These are phyloP conservation scores for Calonectria pteridis DNA, from an alignment of 2,329 filamentous ascomycete species.

Conservation along the genomic window DNA sequence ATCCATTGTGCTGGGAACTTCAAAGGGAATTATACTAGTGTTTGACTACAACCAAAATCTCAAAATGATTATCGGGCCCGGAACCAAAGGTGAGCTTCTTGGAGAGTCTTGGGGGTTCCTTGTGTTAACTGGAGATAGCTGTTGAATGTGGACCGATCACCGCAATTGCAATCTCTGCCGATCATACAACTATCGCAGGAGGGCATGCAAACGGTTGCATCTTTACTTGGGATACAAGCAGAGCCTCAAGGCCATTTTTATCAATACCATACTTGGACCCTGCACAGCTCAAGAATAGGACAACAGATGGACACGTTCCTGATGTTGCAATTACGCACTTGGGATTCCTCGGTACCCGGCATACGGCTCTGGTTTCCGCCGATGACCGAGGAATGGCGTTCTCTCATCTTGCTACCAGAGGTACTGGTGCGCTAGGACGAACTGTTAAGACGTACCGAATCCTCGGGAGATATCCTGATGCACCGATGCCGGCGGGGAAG, in stretches of 20 bases:
- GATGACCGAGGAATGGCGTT: constrained; percentile 98
- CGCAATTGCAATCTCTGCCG: constrained; percentile 89
- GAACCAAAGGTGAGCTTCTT: constrained; percentile 79
- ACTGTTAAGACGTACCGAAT: constrained; percentile 92
- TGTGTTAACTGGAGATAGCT: constrained; percentile 65
- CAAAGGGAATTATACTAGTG: constrained; percentile 92
- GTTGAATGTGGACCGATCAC: constrained; percentile 92
- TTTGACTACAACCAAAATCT: constrained; percentile 98
- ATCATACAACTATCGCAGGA: constrained; percentile 90
- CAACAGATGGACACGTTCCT: constrained; percentile 84
- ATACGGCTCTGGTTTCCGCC: constrained; percentile 94
- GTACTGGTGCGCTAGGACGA: constrained; percentile 86
- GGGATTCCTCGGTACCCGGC: constrained; percentile 93
- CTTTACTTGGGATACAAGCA: constrained; percentile 94
- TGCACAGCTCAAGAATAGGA: constrained; percentile 73
- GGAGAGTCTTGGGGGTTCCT: not conserved
- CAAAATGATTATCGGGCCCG: constrained; percentile 92
- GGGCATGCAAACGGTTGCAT: constrained; percentile 93
- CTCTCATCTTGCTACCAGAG: constrained; percentile 93
- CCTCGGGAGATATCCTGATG: constrained; percentile 88
- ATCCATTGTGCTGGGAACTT: constrained; percentile 89
- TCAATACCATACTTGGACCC: constrained; percentile 83
- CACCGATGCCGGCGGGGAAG: constrained; percentile 71
- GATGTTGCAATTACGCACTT: constrained; percentile 86
- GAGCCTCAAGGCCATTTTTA: constrained; percentile 88